These are phyloP conservation scores for Moesziomyces antarcticus DNA, from an alignment of 1,284 basidiomycete species.

Conservation along the genomic window DNA sequence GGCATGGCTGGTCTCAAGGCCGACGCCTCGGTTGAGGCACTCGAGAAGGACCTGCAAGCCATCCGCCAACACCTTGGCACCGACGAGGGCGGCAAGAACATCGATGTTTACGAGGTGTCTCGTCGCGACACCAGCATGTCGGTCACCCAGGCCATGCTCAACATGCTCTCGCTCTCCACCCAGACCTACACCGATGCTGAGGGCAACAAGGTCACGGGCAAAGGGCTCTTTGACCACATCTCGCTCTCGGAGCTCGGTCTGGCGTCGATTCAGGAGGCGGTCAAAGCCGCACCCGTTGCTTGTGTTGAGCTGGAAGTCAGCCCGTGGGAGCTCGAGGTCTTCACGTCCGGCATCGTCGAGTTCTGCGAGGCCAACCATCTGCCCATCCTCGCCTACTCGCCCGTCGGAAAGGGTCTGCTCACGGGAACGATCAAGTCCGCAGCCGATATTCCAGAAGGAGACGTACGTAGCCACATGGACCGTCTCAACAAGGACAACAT, in stretches of 20 bases:
- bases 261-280: constrained; percentile 50
- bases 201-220: constrained; percentile 34
- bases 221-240: constrained; percentile 60
- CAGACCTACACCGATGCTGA: constrained; percentile 34
- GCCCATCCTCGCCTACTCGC: constrained; percentile 74
- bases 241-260: constrained; percentile 58
- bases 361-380: constrained; percentile 71
- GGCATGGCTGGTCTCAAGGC: constrained; percentile 41
- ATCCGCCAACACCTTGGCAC: constrained; percentile 48
- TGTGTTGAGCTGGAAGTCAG: constrained; percentile 77
- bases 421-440: constrained; percentile 73
- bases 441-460: constrained; percentile 73
- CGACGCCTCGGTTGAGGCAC: constrained; percentile 30
- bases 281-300: constrained; percentile 68
- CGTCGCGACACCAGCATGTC: constrained; percentile 31
- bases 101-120: constrained; percentile 60
- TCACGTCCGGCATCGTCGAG: constrained; percentile 68
- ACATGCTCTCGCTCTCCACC: constrained; percentile 42
- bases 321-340: constrained; percentile 72
- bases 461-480: constrained; percentile 70
- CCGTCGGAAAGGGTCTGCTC: constrained; percentile 71
- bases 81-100: constrained; percentile 50
- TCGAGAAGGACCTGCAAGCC: constrained; percentile 43
- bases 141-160: constrained; percentile 49
- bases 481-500: constrained; percentile 72